Evolutionary conservation across 805 yeast species (phyloP).

Genomic region (Sugiyamaella smithiae): DNA sequence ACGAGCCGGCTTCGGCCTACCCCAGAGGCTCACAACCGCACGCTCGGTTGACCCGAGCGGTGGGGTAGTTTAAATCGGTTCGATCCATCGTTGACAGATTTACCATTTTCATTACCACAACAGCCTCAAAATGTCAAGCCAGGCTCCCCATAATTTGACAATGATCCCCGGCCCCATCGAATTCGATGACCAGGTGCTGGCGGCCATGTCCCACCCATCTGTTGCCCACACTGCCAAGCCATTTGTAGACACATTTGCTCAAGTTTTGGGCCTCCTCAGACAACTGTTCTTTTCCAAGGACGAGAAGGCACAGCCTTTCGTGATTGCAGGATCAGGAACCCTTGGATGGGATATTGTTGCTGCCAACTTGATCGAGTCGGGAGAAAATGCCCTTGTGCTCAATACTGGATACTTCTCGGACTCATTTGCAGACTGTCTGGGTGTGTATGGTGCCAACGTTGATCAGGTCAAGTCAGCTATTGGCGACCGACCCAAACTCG

Average conservation of each 20-base stretch:
- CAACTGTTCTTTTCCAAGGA: conserved; percentile 68
- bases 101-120: too few species aligned
- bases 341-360: conserved; percentile 92
- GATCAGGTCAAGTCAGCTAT: conserved; percentile 68
- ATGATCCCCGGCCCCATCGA: conserved; percentile 87
- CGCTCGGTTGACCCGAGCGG: neutral
- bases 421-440: conserved; percentile 71
- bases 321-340: conserved; percentile 88
- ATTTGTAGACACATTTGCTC: conserved; percentile 70
- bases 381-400: conserved; percentile 73
- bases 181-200: conserved; percentile 73
- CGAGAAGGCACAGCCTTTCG: conserved; percentile 70
- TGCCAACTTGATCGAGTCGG: conserved; percentile 62
- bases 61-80: neutral
- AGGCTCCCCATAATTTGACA: conserved; percentile 35
- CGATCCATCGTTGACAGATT: too few species aligned
- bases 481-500: conserved; percentile 66
- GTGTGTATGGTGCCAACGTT: conserved; percentile 70
- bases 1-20: neutral
- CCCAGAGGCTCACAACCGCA: neutral
- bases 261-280: conserved; percentile 64
- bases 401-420: conserved; percentile 90
- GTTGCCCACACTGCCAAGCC: conserved; percentile 89
- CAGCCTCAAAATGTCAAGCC: conserved; percentile 20
- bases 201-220: conserved; percentile 78